Evolutionary conservation across 23 red algal genomes (phyloP).

Genomic region (Gracilariopsis chorda): DNA sequence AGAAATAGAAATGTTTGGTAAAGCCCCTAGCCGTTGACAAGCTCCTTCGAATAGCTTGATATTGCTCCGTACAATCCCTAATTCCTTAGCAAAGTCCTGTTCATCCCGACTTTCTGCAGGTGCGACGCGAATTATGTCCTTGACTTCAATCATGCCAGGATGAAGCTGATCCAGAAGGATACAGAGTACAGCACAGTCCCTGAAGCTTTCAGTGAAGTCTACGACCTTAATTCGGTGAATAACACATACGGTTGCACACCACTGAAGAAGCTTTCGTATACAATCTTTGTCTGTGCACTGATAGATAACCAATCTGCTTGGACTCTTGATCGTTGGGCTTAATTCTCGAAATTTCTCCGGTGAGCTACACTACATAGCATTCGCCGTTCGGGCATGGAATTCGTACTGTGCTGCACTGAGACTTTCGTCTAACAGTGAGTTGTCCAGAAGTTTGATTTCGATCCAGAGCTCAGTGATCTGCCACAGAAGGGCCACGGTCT

Average conservation of each 20-base stretch:
- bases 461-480: conserved; percentile 25
- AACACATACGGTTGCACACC: conserved; percentile 18
- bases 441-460: conserved; percentile 8
- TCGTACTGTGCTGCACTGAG: neutral
- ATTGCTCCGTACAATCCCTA: conserved; percentile 27
- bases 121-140: neutral
- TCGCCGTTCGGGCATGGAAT: conserved; percentile 5
- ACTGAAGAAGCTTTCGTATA: neutral
- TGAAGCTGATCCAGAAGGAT: conserved; percentile 30
- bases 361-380: neutral
- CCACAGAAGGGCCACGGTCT: conserved; percentile 22
- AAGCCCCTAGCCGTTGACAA: neutral
- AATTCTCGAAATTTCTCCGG: neutral
- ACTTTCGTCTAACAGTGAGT: neutral
- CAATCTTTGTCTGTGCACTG: neutral
- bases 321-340: neutral
- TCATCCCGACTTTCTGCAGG: neutral
- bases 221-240: conserved; percentile 38
- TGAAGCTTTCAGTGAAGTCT: conserved; percentile 63
- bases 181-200: conserved; percentile 43
- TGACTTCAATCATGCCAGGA: neutral
- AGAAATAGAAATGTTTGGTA: conserved; percentile 37
- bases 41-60: conserved; percentile 17
- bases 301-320: conserved; percentile 31
- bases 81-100: neutral